phyloP scores from a whole-genome alignment of 805 yeast genomes.

The Saturnispora sanitii region DNA sequence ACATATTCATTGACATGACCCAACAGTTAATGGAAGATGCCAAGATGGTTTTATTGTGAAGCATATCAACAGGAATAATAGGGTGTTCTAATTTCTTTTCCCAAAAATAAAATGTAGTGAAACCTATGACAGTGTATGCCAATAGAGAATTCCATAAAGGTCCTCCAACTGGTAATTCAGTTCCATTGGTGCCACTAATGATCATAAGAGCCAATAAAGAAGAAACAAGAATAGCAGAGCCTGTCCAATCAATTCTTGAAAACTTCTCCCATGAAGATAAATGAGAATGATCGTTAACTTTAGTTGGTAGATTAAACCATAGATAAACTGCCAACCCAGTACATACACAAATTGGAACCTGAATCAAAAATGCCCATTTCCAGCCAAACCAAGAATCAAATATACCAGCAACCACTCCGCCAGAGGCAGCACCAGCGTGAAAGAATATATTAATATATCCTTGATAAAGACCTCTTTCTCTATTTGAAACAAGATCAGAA shows the following conservation, averaged over 20 bases:
- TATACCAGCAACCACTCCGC: constrained; percentile 57
- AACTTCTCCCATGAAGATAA: constrained; percentile 27
- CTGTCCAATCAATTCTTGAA: constrained; percentile 39
- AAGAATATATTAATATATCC: constrained; percentile 71
- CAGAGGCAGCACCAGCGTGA: constrained; percentile 67
- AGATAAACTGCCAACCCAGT: constrained; percentile 32
- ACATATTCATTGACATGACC: constrained; percentile 61
- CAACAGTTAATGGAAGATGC: constrained; percentile 60
- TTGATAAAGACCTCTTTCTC: constrained; percentile 74
- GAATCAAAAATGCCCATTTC: constrained; percentile 51
- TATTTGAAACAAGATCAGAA: constrained; percentile 65
- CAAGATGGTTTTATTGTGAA: constrained; percentile 49
- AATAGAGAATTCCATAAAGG: constrained; percentile 29
- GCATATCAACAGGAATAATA: constrained; percentile 51
- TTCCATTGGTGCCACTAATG: constrained; percentile 59
- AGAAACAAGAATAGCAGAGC: constrained; percentile 48
- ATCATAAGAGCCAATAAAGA: constrained; percentile 49
- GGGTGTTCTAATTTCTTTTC: constrained; percentile 37
- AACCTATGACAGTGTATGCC: constrained; percentile 11
- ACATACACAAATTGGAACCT: constrained; percentile 40
- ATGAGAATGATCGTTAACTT: constrained; percentile 10
- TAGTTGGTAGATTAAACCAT: constrained; percentile 31
- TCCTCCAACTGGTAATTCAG: constrained; percentile 39
- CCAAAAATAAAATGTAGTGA: constrained; percentile 14
- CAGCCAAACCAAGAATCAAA: constrained; percentile 48